These are phyloP conservation scores for Leccinum uliginosum DNA, from an alignment of 768 basidiomycete genomes.

Conservation along the genomic window DNA sequence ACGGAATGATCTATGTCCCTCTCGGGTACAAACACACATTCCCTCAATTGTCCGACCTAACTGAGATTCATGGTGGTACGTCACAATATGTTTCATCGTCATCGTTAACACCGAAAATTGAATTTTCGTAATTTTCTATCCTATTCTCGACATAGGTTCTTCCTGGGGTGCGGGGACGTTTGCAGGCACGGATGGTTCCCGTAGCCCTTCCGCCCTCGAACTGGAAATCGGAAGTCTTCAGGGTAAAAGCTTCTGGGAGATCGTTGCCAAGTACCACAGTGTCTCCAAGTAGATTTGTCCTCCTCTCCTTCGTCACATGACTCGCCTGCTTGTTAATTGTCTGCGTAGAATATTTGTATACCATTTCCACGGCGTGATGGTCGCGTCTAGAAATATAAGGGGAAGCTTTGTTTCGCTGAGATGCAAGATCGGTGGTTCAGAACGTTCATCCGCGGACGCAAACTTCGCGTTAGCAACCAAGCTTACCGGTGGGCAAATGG, in stretches of 20 bases:
- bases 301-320: no score
- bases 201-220: constrained; percentile 57
- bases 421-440: background rate
- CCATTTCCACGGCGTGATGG: background rate
- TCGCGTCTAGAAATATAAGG: background rate
- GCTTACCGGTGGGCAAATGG: background rate
- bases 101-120: background rate
- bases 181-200: constrained; percentile 50
- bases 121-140: background rate
- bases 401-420: background rate
- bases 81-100: background rate
- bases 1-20: constrained; percentile 51
- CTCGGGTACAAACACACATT: constrained; percentile 46
- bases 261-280: constrained; percentile 35
- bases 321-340: background rate
- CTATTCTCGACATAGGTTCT: constrained; percentile 42
- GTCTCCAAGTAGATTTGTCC: constrained; percentile 10
- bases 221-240: constrained; percentile 54
- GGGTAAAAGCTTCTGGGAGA: constrained; percentile 52
- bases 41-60: constrained; percentile 35
- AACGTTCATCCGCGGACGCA: background rate
- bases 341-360: constrained; percentile 2
- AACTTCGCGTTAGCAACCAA: background rate
- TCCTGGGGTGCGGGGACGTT: constrained; percentile 81
- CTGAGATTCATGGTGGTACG: constrained; percentile 46